Conservation (phyloP, 768 basidiomycete genomes). For the Tricholomella constricta region DNA sequence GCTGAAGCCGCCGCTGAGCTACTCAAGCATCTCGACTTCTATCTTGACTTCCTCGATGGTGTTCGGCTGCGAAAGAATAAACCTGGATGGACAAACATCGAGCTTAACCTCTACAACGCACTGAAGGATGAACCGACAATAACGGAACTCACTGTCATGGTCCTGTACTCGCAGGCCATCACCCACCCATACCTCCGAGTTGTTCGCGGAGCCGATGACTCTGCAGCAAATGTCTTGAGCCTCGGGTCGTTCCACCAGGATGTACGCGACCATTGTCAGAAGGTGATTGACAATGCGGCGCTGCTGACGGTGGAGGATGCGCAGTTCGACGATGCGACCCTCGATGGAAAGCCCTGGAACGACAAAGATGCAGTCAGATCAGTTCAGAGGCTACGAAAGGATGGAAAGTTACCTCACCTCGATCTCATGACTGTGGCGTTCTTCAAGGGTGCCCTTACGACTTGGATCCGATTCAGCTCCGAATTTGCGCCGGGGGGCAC, state of each 20-base stretch:
- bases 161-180: conserved; percentile 26
- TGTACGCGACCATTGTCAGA: too few species aligned
- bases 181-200: conserved; percentile 27
- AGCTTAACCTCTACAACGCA: conserved; percentile 27
- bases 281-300: too few species aligned
- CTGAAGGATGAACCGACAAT: conserved; percentile 26
- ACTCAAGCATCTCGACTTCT: conserved; percentile 21
- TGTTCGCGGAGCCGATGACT: conserved; percentile 23
- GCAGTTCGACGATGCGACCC: too few species aligned
- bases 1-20: conserved; percentile 27
- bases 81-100: conserved; percentile 11
- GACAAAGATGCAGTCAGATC: too few species aligned
- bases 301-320: too few species aligned
- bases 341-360: too few species aligned
- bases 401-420: conserved; percentile 20
- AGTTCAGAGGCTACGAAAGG: conserved; percentile 17
- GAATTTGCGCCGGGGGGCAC: conserved; percentile 28
- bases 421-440: conserved; percentile 21
- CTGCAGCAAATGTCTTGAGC: too few species aligned
- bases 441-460: conserved; percentile 24
- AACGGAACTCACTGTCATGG: conserved; percentile 29
- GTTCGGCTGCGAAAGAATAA: conserved; percentile 26
- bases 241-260: too few species aligned
- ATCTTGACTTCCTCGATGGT: conserved; percentile 27
- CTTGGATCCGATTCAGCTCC: conserved; percentile 28